A percentile compares a stretch with the other conserved stretches of the same genome.
These are phyloP conservation scores for Hygrocybe coccinea DNA, from an alignment of 768 basidiomycete species.

Conservation along the genomic window DNA sequence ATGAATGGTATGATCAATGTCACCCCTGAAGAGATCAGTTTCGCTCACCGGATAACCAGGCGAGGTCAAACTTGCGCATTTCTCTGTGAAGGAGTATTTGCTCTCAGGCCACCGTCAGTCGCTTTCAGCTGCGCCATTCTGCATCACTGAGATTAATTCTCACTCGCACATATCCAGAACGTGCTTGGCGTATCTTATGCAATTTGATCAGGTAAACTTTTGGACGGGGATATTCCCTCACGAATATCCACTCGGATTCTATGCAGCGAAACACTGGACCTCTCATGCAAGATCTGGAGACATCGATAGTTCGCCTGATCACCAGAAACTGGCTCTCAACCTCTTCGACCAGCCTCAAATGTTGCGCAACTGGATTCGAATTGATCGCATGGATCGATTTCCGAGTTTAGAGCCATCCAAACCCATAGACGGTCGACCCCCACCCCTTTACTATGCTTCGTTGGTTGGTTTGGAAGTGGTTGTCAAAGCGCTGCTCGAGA, in stretches of 20 bases:
- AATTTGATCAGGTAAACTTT: background rate
- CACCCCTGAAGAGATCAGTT: background rate
- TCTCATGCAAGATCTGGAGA: background rate
- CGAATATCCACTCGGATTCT: background rate
- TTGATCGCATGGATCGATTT: background rate
- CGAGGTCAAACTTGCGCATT: background rate
- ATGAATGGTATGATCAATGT: background rate
- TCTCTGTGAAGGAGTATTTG: constrained; percentile 4
- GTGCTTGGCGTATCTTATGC: constrained; percentile 1
- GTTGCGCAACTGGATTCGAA: background rate
- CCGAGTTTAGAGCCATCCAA: too few relatives aligned
- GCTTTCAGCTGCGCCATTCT: background rate
- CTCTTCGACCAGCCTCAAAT: background rate
- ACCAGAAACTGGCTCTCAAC: background rate
- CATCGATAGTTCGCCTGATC: background rate
- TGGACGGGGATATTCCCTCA: background rate
- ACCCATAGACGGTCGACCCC: too few relatives aligned
- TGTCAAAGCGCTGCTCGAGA: background rate
- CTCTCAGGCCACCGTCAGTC: background rate
- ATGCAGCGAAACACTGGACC: constrained; percentile 3
- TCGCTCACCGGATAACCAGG: background rate
- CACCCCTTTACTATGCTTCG: background rate
- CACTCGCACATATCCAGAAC: background rate
- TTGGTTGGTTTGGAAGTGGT: background rate
- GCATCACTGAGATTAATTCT: background rate